Base-by-base conservation (phyloP, 352 stramenopile species). In the Pythium apleroticum region DNA sequence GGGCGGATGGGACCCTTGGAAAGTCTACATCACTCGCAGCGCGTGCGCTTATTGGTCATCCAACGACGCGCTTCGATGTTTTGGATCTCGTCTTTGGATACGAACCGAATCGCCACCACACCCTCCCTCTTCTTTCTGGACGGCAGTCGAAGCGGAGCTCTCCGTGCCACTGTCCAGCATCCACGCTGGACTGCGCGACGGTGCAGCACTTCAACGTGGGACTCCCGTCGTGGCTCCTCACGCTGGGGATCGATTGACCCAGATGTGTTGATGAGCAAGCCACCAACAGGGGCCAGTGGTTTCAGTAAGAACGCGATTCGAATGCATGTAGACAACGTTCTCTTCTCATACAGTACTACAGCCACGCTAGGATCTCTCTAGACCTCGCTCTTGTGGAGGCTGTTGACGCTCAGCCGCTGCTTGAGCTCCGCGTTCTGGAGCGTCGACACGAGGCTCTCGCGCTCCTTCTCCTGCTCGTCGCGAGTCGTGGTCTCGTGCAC, bases 401-500 rank as follows among this genome's bases (percentile, higher is more conserved):
- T 27, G 31, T 48, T 43, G 33, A 49, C 57, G 48, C 59, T 72
- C 2, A 72, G 59, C 6, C 33, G 30, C 31, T 68, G 20, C 60
- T 72, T 68, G 37, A 72, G 60, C 25, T 65, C 60, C 4, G 43
- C 3, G 52, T 65, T 69, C 25, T 60, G 61, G 12, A 33, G 37
- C 22, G 53, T 45, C 2, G 63, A 69, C 57, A 58, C 57, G 52
- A 73, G 56, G 39, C 67, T 70, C 52, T 59, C 59, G n/a, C 65
- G 61, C 33, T 73, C 63, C 20, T 73, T 57, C 14, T 62, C 60
- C 24, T 68, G 53, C 17, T 68, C 52, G 3, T 68, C 61, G 0
- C 35, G 54, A 30, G 52, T 73, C 54, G 63, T 60, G 49, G 58
- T 69, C 33, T 73, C 72, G 25, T 65, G 60, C 14, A 76, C 68